Conservation (phyloP, 768 basidiomycete genomes). For the Auricularia sp. region DNA sequence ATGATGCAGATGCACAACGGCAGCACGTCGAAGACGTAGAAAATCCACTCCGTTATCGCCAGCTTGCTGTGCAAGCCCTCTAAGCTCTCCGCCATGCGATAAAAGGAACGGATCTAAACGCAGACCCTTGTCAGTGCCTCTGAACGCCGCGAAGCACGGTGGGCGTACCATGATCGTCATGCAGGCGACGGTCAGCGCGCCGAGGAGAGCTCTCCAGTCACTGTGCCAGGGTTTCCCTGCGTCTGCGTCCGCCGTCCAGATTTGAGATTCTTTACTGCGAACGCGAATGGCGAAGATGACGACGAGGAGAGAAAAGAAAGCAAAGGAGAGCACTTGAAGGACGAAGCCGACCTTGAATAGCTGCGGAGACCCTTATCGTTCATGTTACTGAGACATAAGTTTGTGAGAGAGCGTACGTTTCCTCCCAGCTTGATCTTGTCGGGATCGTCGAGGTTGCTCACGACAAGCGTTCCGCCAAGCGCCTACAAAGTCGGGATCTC, state of each 20-base stretch:
- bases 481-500: constrained; percentile 25
- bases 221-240: constrained; percentile 34
- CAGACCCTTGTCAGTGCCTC: neutral
- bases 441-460: constrained; percentile 8
- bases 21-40: constrained; percentile 59
- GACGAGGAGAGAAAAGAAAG: constrained; percentile 37
- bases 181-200: constrained; percentile 43
- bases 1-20: constrained; percentile 53
- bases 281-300: constrained; percentile 41
- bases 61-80: constrained; percentile 51
- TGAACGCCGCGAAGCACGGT: neutral
- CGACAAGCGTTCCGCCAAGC: constrained; percentile 34
- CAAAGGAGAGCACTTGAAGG: constrained; percentile 45
- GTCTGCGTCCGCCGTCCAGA: constrained; percentile 28
- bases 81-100: constrained; percentile 42
- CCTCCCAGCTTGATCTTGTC: neutral
- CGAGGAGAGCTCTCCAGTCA: constrained; percentile 52
- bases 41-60: constrained; percentile 48
- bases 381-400: too few relatives aligned
- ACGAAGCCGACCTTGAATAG: constrained; percentile 48
- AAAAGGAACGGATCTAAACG: constrained; percentile 23
- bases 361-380: constrained; percentile 17
- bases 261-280: constrained; percentile 27
- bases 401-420: neutral
- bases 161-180: constrained; percentile 49